Percentiles rank a stretch among this genome's conserved stretches.
phyloP scores from a whole-genome alignment of 768 basidiomycete species.

The Boletus rubroflammeus region DNA sequence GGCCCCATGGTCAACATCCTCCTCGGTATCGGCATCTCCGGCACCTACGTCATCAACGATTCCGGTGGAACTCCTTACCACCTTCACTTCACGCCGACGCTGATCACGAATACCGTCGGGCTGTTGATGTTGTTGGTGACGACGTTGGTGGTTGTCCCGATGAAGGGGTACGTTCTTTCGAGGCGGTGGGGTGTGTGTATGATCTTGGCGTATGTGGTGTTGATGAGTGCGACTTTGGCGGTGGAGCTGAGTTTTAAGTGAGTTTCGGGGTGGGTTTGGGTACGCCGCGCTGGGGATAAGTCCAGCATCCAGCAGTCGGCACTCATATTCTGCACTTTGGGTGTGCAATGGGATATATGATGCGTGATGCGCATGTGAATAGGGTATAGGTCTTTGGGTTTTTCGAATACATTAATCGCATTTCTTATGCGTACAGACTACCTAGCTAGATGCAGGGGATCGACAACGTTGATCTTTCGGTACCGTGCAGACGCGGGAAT shows the following conservation, averaged over 20 bases:
- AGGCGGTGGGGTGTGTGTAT: slow-evolving; percentile 80
- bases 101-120: slow-evolving; percentile 80
- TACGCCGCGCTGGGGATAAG: neutral
- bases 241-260: slow-evolving; percentile 55
- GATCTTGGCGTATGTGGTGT: slow-evolving; percentile 63
- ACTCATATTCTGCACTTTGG: neutral
- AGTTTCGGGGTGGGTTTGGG: neutral
- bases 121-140: slow-evolving; percentile 70
- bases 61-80: slow-evolving; percentile 52
- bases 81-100: slow-evolving; percentile 78
- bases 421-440: neutral
- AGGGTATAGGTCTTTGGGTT: neutral
- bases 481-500: too few relatives aligned
- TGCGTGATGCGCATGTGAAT: neutral
- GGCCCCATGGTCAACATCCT: slow-evolving; percentile 91
- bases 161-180: slow-evolving; percentile 78
- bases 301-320: neutral
- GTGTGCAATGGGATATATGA: neutral
- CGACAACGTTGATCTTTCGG: neutral
- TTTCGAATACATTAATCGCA: neutral
- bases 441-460: neutral
- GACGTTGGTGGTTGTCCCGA: slow-evolving; percentile 81
- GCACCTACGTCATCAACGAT: slow-evolving; percentile 75
- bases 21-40: slow-evolving; percentile 88
- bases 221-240: slow-evolving; percentile 77